Conservation (phyloP, 208 protist species). For the Trypanosoma brucei region DNA sequence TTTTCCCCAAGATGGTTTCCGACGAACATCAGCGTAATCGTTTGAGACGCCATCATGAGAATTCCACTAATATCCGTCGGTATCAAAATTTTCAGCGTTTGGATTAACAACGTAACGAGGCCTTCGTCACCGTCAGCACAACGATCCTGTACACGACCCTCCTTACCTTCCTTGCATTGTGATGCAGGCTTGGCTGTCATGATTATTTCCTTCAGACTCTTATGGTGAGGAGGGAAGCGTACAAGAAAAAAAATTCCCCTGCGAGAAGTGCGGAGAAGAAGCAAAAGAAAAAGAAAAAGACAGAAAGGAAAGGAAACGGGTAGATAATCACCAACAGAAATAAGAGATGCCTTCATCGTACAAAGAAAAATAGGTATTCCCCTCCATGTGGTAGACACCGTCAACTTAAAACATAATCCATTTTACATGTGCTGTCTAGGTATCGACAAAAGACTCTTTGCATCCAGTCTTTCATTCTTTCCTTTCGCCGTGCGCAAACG, state of each 20-base stretch:
- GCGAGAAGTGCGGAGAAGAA: neutral
- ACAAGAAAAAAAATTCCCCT: no score
- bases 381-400: no score
- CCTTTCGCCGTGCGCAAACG: no score
- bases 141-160: neutral
- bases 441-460: no score
- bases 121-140: neutral
- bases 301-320: neutral
- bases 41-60: conserved; percentile 66
- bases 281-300: neutral
- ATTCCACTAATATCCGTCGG: conserved; percentile 52
- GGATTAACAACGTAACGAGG: conserved; percentile 6
- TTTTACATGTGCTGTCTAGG: no score
- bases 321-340: neutral
- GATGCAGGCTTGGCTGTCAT: neutral
- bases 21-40: conserved; percentile 53
- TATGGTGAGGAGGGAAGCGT: neutral
- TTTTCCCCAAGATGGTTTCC: conserved; percentile 29
- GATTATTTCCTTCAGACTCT: neutral
- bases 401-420: no score
- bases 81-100: conserved; percentile 58
- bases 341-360: no score
- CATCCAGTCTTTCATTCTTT: no score
- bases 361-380: no score
- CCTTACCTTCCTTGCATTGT: neutral